phyloP scores from a whole-genome alignment of 768 basidiomycete species.

The Gyrodon lividus region DNA sequence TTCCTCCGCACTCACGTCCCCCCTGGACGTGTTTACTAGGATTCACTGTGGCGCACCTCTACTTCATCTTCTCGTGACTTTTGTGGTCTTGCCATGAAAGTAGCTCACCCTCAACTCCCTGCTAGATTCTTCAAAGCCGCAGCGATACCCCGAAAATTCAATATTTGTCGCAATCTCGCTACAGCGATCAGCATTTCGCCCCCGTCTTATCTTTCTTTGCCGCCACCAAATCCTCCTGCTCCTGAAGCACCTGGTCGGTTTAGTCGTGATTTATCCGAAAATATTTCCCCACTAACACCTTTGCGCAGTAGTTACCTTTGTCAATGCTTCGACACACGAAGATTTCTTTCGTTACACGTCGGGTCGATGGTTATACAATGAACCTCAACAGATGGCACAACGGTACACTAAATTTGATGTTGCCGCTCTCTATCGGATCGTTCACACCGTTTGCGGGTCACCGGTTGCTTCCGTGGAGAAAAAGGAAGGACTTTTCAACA shows the following conservation, averaged over 20 bases:
- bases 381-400: slow-evolving; percentile 17
- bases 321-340: slow-evolving; percentile 3
- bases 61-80: slow-evolving; percentile 7
- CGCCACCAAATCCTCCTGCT: slow-evolving; percentile 6
- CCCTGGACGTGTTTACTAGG: not conserved
- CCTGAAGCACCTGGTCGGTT: not conserved
- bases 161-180: slow-evolving; percentile 7
- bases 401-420: slow-evolving; percentile 17
- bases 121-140: slow-evolving; percentile 5
- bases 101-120: not conserved
- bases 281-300: not conserved
- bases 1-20: not conserved
- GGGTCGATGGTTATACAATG: slow-evolving; percentile 31
- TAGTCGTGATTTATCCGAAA: not conserved
- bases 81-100: slow-evolving; percentile 10
- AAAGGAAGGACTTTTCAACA: slow-evolving; percentile 16
- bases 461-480: slow-evolving; percentile 17
- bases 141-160: not conserved
- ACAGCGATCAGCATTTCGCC: slow-evolving; percentile 9
- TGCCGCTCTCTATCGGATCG: slow-evolving; percentile 16
- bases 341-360: slow-evolving; percentile 13
- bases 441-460: slow-evolving; percentile 8
- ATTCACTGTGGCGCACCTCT: slow-evolving; percentile 2
- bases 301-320: not conserved
- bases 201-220: slow-evolving; percentile 12